Conservation (phyloP, 2,329 filamentous ascomycete genomes). For the Colletotrichum higginsianum region DNA sequence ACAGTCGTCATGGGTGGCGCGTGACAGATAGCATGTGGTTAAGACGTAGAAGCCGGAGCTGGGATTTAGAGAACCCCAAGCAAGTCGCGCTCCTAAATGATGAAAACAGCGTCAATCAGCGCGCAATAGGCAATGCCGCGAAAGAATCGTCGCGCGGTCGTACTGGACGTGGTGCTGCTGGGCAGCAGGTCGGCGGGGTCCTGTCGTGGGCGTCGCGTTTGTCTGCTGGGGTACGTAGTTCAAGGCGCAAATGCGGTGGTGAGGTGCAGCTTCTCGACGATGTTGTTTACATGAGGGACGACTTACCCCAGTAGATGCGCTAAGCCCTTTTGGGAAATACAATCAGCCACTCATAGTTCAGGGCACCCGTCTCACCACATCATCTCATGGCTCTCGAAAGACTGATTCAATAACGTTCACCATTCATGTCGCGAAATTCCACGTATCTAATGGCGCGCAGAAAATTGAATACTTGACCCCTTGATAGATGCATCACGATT, state of each 20-base stretch:
- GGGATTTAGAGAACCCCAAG: background rate
- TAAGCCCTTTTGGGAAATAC: slow-evolving; percentile 44
- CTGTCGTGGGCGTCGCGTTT: slow-evolving; percentile 30
- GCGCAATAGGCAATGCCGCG: background rate
- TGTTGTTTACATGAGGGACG: slow-evolving; percentile 45
- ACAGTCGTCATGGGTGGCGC: slow-evolving; percentile 79
- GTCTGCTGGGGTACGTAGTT: slow-evolving; percentile 20
- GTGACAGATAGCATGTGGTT: slow-evolving; percentile 37
- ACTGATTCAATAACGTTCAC: background rate
- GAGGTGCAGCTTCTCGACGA: slow-evolving; percentile 29
- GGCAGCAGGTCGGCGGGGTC: slow-evolving; percentile 17
- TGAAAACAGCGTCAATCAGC: slow-evolving; percentile 36
- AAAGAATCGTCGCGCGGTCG: background rate
- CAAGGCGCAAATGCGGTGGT: slow-evolving; percentile 24
- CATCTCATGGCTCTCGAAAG: background rate
- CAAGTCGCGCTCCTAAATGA: slow-evolving; percentile 22
- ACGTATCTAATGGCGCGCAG: no score
- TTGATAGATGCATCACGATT: no score
- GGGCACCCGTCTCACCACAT: slow-evolving; percentile 30
- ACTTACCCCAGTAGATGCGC: slow-evolving; percentile 37
- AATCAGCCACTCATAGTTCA: slow-evolving; percentile 42
- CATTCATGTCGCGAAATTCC: background rate
- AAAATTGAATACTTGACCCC: no score
- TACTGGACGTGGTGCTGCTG: no score
- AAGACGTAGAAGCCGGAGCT: slow-evolving; percentile 22